These are phyloP conservation scores for Acrocalymma vagum DNA, from an alignment of 2,329 filamentous ascomycete species.

Conservation along the genomic window DNA sequence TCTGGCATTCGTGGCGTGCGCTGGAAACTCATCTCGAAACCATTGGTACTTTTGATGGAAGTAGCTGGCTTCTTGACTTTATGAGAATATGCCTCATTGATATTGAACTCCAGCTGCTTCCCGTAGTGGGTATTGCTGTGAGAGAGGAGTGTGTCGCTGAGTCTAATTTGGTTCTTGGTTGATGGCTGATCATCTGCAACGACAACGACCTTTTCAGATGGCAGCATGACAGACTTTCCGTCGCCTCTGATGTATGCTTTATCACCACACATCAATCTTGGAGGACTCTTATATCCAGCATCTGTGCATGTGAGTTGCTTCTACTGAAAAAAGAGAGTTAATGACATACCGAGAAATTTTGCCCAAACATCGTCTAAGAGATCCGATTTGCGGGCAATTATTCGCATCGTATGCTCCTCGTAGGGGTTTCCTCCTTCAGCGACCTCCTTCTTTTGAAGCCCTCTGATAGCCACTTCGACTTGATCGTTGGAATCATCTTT, in stretches of 20 bases:
- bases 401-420: too few species aligned
- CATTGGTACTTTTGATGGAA: background rate
- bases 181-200: conserved; percentile 1
- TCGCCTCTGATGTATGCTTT: background rate
- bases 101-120: background rate
- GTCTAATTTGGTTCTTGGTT: conserved; percentile 1
- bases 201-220: conserved; percentile 1
- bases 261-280: background rate
- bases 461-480: too few species aligned
- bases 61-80: background rate
- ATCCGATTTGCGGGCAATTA: too few species aligned
- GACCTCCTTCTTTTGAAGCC: too few species aligned
- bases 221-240: background rate
- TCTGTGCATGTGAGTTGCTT: too few species aligned
- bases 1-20: conserved; percentile 5
- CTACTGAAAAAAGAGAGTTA: too few species aligned
- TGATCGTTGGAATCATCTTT: too few species aligned
- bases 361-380: too few species aligned
- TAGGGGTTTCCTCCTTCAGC: too few species aligned
- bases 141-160: conserved; percentile 2
- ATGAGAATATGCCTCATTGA: background rate
- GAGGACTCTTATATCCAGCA: background rate
- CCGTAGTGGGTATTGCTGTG: conserved; percentile 2
- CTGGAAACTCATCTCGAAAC: conserved; percentile 5
- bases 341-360: too few species aligned